Percentiles rank a stretch among this genome's conserved stretches.
These are phyloP conservation scores for Xylaria nigripes DNA, from an alignment of 495 filamentous ascomycete genomes.

Conservation along the genomic window DNA sequence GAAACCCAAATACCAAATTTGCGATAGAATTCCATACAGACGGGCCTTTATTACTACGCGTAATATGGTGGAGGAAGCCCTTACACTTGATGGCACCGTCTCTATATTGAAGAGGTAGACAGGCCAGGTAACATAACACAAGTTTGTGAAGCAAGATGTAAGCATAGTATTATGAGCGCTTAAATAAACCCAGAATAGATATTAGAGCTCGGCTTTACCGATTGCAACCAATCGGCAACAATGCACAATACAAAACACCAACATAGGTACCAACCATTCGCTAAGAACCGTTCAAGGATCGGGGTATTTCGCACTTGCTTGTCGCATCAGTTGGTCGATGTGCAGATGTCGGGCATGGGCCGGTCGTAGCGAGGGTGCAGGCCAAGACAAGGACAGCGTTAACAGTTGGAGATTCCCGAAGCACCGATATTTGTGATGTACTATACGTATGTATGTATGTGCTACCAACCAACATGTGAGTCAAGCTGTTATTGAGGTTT, in stretches of 20 bases:
- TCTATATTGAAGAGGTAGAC: neutral
- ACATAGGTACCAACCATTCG: neutral
- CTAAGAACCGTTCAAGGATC: neutral
- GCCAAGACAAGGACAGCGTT: neutral
- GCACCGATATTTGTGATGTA: neutral
- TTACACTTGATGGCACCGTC: neutral
- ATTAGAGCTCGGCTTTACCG: neutral
- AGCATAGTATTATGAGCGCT: neutral
- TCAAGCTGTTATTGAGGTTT: neutral
- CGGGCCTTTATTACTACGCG: neutral
- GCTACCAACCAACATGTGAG: neutral
- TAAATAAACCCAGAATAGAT: neutral
- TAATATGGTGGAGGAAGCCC: neutral
- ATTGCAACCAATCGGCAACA: neutral
- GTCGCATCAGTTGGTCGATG: neutral
- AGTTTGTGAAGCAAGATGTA: neutral
- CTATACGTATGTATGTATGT: too few species aligned
- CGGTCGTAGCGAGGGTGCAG: neutral
- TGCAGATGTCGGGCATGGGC: neutral
- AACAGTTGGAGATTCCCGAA: neutral
- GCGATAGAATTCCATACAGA: constrained; percentile 1
- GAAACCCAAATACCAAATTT: neutral
- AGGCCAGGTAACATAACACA: neutral
- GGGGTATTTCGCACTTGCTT: neutral
- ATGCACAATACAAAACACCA: neutral